Base-by-base conservation (phyloP, 179 eudicot species). In the Drosera spatulata region DNA sequence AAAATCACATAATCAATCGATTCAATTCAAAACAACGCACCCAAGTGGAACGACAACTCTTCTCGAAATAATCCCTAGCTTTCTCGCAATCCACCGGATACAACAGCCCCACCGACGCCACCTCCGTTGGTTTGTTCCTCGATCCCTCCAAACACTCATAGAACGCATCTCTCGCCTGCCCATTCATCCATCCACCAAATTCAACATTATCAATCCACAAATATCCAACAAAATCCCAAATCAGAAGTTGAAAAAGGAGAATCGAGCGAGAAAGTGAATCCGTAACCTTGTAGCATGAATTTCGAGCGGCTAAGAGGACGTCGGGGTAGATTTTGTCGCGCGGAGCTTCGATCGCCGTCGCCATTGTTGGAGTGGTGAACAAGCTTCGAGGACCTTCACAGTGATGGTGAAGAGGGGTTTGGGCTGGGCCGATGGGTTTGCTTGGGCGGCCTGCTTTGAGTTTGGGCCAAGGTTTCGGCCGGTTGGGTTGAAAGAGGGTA, bases 91-190 rank as follows among this genome's bases (percentile, higher is more conserved):
- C 82, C 3, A 61, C 46, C 1, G 91, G 91, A 73, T 86, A 86
- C 1, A 88, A 83, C 58, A 88, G 82, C 4, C 95, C 96, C 1
- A 84, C 96, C 0, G 80, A 69, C 42, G 85, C 96, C 53, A 62
- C 75, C 65, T 87, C 91, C 2, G 86, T 77, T 2, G 90, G 79
- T 52, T 70, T 73, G 53, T 88, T 82, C 65, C 61, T 62, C 7
- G 90, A 79, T 69, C 86, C 77, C 80, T 81, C 95, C 58, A 88
- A 60, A 60, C 96, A 88, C 4, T 88, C 69, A 69, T 88, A 88
- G 75, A 88, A 88, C 45, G 84, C 82, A 61, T 88, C 96, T 0
- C 96, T 80, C 2, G 95, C 94, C 94, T 88, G 55, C 12, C 11
- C 33, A 22, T 22, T 22, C 33, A 22, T 22, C 33, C 33, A 22